Evolutionary conservation across 1,139 yeast species (phyloP).

Genomic region (Pichia sp.): DNA sequence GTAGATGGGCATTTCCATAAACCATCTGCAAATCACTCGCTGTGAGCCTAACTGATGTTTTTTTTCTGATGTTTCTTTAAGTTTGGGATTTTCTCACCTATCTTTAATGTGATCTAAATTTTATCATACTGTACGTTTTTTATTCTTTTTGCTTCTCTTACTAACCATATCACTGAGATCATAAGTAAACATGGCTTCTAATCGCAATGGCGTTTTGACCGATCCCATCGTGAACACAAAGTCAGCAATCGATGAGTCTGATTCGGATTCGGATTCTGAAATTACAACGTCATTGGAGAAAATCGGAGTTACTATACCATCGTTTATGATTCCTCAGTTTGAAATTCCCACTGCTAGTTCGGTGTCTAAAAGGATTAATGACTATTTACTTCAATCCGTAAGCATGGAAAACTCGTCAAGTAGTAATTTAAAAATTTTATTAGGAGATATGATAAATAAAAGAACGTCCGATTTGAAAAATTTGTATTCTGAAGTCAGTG

Average conservation of each 20-base stretch:
- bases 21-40: no score
- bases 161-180: neutral
- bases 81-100: neutral
- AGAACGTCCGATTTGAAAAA: slow-evolving; percentile 15
- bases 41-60: neutral
- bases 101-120: no score
- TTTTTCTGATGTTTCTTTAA: neutral
- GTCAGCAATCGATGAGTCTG: slow-evolving; percentile 4
- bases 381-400: slow-evolving; percentile 11
- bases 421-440: slow-evolving; percentile 7
- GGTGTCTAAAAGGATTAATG: slow-evolving; percentile 8
- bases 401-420: slow-evolving; percentile 12
- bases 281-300: slow-evolving; percentile 41
- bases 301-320: slow-evolving; percentile 32
- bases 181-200: neutral
- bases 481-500: slow-evolving; percentile 30
- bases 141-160: neutral
- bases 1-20: no score
- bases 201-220: no score
- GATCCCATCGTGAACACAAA: neutral
- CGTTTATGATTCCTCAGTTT: slow-evolving; percentile 12
- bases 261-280: slow-evolving; percentile 29
- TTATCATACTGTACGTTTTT: neutral
- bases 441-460: slow-evolving; percentile 11
- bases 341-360: slow-evolving; percentile 6